A percentile compares a stretch with the other conserved stretches of the same genome.
Evolutionary conservation across 768 basidiomycete genomes (phyloP).

Genomic region (Pisolithus albus): DNA sequence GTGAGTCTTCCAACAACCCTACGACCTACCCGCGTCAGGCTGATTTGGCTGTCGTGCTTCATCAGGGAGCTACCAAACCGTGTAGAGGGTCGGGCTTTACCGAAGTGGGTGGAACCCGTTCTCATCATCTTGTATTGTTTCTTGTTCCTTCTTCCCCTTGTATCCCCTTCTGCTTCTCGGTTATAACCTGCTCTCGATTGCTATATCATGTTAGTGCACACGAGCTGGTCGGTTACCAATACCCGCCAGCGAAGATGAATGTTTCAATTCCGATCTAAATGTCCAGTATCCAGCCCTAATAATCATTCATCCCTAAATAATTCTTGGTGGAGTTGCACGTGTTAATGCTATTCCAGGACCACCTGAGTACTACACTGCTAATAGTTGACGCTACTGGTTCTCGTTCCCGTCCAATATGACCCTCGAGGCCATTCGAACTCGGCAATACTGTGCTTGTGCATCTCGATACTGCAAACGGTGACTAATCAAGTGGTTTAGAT

Average conservation of each 20-base stretch:
- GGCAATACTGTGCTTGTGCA: slow-evolving; percentile 72
- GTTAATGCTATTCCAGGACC: background rate
- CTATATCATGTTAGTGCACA: background rate
- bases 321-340: background rate
- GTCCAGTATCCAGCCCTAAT: background rate
- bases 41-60: background rate
- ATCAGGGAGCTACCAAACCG: slow-evolving; percentile 26
- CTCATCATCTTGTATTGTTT: slow-evolving; percentile 19
- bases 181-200: background rate
- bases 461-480: slow-evolving; percentile 67
- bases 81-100: slow-evolving; percentile 10
- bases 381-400: slow-evolving; percentile 1
- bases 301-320: background rate
- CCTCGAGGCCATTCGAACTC: slow-evolving; percentile 86
- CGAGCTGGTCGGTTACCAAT: background rate
- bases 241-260: background rate
- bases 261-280: background rate
- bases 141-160: slow-evolving; percentile 8
- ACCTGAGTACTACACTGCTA: background rate
- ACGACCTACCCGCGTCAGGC: background rate
- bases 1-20: slow-evolving; percentile 29
- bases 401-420: slow-evolving; percentile 19
- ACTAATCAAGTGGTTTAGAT: background rate
- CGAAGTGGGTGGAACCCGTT: slow-evolving; percentile 5
- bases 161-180: background rate